A percentile compares a stretch with the other conserved stretches of the same genome.
These are phyloP conservation scores for Diaporthe nobilis DNA, from an alignment of 2,329 filamentous ascomycete species.

Conservation along the genomic window DNA sequence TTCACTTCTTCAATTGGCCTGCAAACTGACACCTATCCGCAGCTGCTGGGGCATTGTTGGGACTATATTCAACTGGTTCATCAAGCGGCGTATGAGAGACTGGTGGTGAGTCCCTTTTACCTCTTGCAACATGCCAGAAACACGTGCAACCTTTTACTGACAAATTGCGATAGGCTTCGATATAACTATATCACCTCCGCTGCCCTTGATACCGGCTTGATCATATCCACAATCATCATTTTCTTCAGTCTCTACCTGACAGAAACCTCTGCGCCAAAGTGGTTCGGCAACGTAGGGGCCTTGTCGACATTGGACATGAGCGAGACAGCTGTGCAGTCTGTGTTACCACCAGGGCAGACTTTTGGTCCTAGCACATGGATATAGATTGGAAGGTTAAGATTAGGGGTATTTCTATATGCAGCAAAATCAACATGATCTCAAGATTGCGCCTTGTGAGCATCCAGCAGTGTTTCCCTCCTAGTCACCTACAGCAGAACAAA, in stretches of 20 bases:
- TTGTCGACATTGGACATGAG: conserved; percentile 62
- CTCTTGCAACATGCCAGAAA: not conserved
- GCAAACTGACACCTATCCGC: conserved; percentile 6
- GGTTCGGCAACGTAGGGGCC: conserved; percentile 72
- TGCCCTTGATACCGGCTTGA: conserved; percentile 77
- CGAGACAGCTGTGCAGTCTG: conserved; percentile 59
- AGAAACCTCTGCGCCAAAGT: conserved; percentile 66
- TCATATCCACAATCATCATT: conserved; percentile 76
- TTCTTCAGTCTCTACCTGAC: conserved; percentile 78
- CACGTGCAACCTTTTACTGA: not conserved
- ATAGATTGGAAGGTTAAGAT: conserved; percentile 42
- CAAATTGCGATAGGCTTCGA: conserved; percentile 58
- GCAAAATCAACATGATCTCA: not conserved
- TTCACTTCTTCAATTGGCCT: not conserved
- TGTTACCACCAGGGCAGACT: conserved; percentile 58
- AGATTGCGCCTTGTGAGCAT: not conserved
- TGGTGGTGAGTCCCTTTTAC: conserved; percentile 70
- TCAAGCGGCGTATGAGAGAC: conserved; percentile 74
- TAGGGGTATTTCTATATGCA: not conserved
- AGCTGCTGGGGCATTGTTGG: conserved; percentile 77
- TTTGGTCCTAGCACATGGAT: conserved; percentile 68
- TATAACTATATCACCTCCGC: conserved; percentile 85
- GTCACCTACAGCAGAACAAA: no score
- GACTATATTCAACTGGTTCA: conserved; percentile 76
- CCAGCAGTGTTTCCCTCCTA: no score